Evolutionary conservation across 257 asterid genomes (phyloP), one percentile per base, ranked within the genome.

Genomic region (Haberlea rhodopensis): DNA sequence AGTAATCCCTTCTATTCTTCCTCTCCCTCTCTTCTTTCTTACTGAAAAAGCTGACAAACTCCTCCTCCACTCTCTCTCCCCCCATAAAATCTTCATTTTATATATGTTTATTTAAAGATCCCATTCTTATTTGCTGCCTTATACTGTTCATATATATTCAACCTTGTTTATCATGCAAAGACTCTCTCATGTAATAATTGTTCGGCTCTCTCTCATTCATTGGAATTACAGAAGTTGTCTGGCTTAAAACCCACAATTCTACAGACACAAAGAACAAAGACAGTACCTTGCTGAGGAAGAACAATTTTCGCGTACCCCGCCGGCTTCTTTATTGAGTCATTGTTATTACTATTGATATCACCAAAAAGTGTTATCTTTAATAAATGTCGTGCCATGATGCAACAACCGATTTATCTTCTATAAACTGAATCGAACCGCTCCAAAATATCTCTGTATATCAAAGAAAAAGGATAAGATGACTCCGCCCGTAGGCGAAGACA

Each of bases 341-440:
- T 63, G 64, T 80, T 78, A 76, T 31, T 72, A 75, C 49, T 70
- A 82, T 76, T 79, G 82, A 57, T 64, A n/a, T n/a, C n/a, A n/a
- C n/a, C n/a, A n/a, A n/a, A n/a, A n/a, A n/a, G n/a, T n/a, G n/a
- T n/a, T n/a, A n/a, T n/a, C n/a, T n/a, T n/a, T n/a, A n/a, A n/a
- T n/a, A n/a, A n/a, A n/a, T n/a, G n/a, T 66, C 52, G 63, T 72
- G 83, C 69, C 4, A 20, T 21, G 51, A 27, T 11, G 8, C 57
- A 5, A 16, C 45, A n/a, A n/a, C n/a, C n/a, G n/a, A n/a, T n/a
- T n/a, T n/a, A n/a, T n/a, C n/a, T n/a, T n/a, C n/a, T n/a, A n/a
- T n/a, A n/a, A n/a, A n/a, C n/a, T n/a, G n/a, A n/a, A n/a, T n/a
- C n/a, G n/a, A n/a, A n/a, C n/a, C n/a, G n/a, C n/a, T n/a, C n/a